Evolutionary conservation across 176 grass and related monocot species (phyloP).

Genomic region (Aechmea fasciata): DNA sequence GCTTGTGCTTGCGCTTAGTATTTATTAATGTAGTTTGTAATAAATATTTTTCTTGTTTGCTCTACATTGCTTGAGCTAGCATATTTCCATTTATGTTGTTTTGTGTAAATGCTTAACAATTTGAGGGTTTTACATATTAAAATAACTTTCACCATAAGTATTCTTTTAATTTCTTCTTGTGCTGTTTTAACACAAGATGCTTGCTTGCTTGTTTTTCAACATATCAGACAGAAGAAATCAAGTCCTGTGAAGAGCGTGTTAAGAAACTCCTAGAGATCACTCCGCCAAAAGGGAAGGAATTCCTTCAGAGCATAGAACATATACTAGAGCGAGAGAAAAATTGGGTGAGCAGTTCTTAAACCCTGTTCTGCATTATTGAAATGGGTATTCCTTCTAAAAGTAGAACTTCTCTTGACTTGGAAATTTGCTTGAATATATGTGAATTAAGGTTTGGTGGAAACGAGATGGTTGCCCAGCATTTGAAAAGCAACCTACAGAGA

Average conservation of each 20-base stretch:
- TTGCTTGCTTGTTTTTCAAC: slow-evolving; percentile 1
- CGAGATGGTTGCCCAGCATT: slow-evolving; percentile 81
- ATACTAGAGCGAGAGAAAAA: slow-evolving; percentile 97
- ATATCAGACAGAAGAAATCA: slow-evolving; percentile 91
- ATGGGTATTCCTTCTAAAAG: background rate
- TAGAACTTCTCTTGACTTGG: background rate
- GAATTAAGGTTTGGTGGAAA: slow-evolving; percentile 94
- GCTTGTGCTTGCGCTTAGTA: no score
- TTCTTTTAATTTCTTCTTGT: background rate
- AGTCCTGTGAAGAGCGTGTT: slow-evolving; percentile 80
- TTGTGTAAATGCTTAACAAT: background rate
- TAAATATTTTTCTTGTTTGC: no score
- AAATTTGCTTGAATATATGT: slow-evolving; percentile 1
- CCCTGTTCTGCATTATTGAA: background rate
- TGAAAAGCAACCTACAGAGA: slow-evolving; percentile 73
- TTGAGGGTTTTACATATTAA: no score
- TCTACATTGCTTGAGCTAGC: no score
- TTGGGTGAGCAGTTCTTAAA: slow-evolving; percentile 41
- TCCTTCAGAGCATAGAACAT: slow-evolving; percentile 91
- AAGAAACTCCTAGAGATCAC: slow-evolving; percentile 87
- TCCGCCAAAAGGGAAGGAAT: slow-evolving; percentile 94
- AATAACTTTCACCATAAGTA: no score
- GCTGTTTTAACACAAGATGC: slow-evolving; percentile 7
- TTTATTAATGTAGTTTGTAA: no score
- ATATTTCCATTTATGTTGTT: background rate